phyloP scores from a whole-genome alignment of 345 rosid genomes.

The Excoecaria cochinchinensis region DNA sequence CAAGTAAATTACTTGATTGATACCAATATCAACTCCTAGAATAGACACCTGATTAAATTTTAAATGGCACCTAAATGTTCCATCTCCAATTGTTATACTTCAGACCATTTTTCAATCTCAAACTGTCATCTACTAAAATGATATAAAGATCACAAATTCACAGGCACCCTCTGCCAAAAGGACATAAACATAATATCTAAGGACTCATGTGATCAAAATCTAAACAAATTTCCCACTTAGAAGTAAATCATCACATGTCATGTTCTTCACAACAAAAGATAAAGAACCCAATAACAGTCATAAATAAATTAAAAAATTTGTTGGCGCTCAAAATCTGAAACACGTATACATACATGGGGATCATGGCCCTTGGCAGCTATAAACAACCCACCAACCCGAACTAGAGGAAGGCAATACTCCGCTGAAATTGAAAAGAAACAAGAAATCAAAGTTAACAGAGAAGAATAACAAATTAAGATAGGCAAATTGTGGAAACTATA shows the following conservation, averaged over 20 bases:
- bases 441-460: constrained; percentile 9
- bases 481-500: constrained; percentile 5
- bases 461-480: constrained; percentile 3
- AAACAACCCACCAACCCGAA: constrained; percentile 91
- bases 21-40: neutral
- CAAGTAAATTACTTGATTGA: neutral
- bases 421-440: constrained; percentile 46
- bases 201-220: neutral
- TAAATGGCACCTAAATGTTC: neutral
- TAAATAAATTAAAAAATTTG: neutral
- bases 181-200: neutral
- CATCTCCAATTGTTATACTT: neutral
- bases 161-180: neutral
- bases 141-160: constrained; percentile 2
- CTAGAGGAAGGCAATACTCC: constrained; percentile 92
- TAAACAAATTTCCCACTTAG: neutral
- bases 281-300: neutral
- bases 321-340: neutral
- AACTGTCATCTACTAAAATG: neutral
- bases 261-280: neutral
- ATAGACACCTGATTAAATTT: neutral
- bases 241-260: neutral
- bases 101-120: neutral
- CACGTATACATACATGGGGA: constrained; percentile 57
- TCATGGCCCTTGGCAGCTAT: constrained; percentile 95